These are phyloP conservation scores for Camelina neglecta DNA, from an alignment of 345 rosid species.

Conservation along the genomic window DNA sequence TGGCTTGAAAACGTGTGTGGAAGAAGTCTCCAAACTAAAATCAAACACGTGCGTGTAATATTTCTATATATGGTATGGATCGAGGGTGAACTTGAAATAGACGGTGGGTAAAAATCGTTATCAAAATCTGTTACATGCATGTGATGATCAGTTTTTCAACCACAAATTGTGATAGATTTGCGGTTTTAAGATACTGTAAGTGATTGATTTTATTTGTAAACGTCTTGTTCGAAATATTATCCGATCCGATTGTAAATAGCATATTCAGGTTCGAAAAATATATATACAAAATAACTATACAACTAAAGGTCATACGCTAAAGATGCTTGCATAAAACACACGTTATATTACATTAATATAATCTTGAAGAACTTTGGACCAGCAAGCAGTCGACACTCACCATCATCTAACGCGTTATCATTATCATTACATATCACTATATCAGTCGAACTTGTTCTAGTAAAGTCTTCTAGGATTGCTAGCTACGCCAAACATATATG, in stretches of 20 bases:
- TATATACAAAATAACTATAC: not conserved
- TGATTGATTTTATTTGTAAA: not conserved
- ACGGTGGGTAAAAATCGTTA: not conserved
- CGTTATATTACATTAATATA: not conserved
- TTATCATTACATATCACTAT: not conserved
- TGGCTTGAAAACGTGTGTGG: slow-evolving; percentile 1
- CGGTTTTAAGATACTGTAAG: not conserved
- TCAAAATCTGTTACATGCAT: slow-evolving; percentile 2
- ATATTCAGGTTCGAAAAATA: not conserved
- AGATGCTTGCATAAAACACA: not conserved
- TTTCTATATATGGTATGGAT: not conserved
- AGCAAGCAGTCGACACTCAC: not conserved
- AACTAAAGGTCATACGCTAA: not conserved
- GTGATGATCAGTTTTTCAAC: not conserved
- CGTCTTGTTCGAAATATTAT: not conserved
- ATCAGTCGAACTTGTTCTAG: not conserved
- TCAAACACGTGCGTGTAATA: not conserved
- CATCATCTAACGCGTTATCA: not conserved
- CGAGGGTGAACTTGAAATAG: not conserved
- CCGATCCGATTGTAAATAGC: not conserved
- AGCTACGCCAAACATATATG: not conserved
- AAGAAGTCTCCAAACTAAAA: not conserved
- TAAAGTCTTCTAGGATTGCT: not conserved
- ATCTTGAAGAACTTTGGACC: not conserved
- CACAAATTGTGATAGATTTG: not conserved